Evolutionary conservation across 2,329 filamentous ascomycete genomes (phyloP), one percentile per base, ranked within the genome.

Genomic region (Gremmenia infestans): DNA sequence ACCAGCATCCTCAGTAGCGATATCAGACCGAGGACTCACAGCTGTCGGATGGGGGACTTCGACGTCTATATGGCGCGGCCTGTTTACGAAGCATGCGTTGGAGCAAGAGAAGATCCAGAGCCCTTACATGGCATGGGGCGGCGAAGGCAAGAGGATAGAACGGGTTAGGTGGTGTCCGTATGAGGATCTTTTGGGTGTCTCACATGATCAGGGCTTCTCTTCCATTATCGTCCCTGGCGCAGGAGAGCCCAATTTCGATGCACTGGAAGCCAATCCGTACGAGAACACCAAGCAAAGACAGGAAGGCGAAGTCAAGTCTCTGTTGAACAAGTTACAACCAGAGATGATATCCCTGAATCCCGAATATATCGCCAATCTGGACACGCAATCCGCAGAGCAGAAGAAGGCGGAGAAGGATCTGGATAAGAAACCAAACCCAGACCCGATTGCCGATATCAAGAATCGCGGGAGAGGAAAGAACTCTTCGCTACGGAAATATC

Each of bases 301-400:
- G 72, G 94, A 99, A 73, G 81, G 82, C 50, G 94, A 99, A 73
- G 91, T 99, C 71, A 91, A 89, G 76, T 79, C 82, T 12, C 79
- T 99, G 61, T 83, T 99, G 65, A 96, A 95, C 79, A 99, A 99
- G 77, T 79, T 99, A 48, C 85, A 92, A 67, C 93, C 94, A 3
- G 93, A 96, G 69, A 99, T 97, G 91, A 99, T 99, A 60, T 89
- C 91, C 1, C 78, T 99, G 22, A 87, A 99, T 70, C 93, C 94
- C 64, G 88, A 94, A 72, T 95, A 91, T 69, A 84, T 99, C 65
- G 94, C 94, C 54, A 90, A 86, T 64, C 79, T 99, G 35, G 92
- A 99, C 70, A 77, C 91, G 55, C 82, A 89, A 50, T 90, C 87
- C 37, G 85, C 92, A 58, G 81, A 89, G 74, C 86, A 94, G 76